Conservation (phyloP, 371 early-diverging fungal genomes). For the Pancytospora philotis region DNA sequence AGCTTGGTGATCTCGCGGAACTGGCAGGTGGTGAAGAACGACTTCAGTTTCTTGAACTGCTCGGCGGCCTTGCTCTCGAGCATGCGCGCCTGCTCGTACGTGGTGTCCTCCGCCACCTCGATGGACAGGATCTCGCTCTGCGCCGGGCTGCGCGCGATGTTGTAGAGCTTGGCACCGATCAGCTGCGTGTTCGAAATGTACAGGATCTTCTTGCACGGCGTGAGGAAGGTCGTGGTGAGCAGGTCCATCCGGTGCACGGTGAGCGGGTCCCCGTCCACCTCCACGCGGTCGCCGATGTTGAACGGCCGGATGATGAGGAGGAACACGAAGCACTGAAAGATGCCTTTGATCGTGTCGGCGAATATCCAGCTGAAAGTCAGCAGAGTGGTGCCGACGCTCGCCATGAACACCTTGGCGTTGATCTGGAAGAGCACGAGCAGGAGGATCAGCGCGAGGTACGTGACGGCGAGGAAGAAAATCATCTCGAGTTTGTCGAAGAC, state of each 20-base stretch:
- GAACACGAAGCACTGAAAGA: constrained; percentile 60
- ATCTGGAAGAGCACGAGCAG: constrained; percentile 51
- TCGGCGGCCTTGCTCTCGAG: constrained; percentile 40
- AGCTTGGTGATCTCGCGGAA: not conserved
- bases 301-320: constrained; percentile 56
- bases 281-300: constrained; percentile 57
- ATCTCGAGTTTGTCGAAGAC: constrained; percentile 54
- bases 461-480: constrained; percentile 40
- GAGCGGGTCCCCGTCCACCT: constrained; percentile 48
- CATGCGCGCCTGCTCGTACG: constrained; percentile 34
- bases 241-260: constrained; percentile 54
- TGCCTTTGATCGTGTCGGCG: constrained; percentile 57
- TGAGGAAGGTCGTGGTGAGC: constrained; percentile 52
- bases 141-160: constrained; percentile 55
- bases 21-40: not conserved
- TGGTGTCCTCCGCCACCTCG: constrained; percentile 25
- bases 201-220: constrained; percentile 38
- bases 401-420: constrained; percentile 50
- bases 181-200: constrained; percentile 57
- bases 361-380: constrained; percentile 60
- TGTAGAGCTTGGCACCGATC: constrained; percentile 50
- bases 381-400: constrained; percentile 52
- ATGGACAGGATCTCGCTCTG: constrained; percentile 48
- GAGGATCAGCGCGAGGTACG: constrained; percentile 39
- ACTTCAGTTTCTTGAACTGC: constrained; percentile 3